Percentiles rank a stretch among this genome's conserved stretches.
Evolutionary conservation across 768 basidiomycete species (phyloP).

Genomic region (Phylloporus scabripes): DNA sequence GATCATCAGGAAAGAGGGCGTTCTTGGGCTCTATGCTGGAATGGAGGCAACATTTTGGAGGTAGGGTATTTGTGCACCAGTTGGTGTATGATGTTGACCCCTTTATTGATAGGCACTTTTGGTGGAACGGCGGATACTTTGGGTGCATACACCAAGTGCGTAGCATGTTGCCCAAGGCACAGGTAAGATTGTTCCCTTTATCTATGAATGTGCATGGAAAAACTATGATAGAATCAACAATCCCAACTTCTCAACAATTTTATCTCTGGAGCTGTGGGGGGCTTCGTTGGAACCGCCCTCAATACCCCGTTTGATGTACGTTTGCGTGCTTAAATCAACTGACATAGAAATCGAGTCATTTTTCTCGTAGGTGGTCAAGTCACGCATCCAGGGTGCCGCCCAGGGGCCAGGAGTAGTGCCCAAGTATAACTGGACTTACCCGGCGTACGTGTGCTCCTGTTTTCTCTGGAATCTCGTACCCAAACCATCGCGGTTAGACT

Average conservation of each 20-base stretch:
- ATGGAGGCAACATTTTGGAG: slow-evolving; percentile 99
- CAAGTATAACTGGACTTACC: slow-evolving; percentile 96
- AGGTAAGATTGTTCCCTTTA: slow-evolving; percentile 43
- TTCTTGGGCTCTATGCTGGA: slow-evolving; percentile 84
- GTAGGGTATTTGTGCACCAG: slow-evolving; percentile 32
- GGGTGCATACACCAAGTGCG: slow-evolving; percentile 86
- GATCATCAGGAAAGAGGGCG: slow-evolving; percentile 69
- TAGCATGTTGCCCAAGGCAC: slow-evolving; percentile 72
- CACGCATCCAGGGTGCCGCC: slow-evolving; percentile 79
- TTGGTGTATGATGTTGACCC: not conserved
- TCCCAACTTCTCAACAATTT: slow-evolving; percentile 85
- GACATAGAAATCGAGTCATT: not conserved
- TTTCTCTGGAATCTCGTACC: not conserved
- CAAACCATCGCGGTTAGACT: slow-evolving; percentile 35
- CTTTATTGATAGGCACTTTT: slow-evolving; percentile 52
- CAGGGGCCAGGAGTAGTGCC: slow-evolving; percentile 64
- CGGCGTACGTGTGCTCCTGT: slow-evolving; percentile 42
- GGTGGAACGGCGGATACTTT: slow-evolving; percentile 97
- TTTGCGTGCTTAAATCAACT: not conserved
- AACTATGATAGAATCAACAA: slow-evolving; percentile 49
- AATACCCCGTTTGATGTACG: slow-evolving; percentile 80
- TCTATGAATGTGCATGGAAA: not conserved
- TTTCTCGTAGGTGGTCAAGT: slow-evolving; percentile 77
- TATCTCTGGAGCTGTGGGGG: slow-evolving; percentile 83
- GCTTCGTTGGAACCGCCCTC: slow-evolving; percentile 80